Evolutionary conservation across 192 early-diverging fungal species (phyloP), one percentile per base, ranked within the genome.

Genomic region (Pilaira anomala): DNA sequence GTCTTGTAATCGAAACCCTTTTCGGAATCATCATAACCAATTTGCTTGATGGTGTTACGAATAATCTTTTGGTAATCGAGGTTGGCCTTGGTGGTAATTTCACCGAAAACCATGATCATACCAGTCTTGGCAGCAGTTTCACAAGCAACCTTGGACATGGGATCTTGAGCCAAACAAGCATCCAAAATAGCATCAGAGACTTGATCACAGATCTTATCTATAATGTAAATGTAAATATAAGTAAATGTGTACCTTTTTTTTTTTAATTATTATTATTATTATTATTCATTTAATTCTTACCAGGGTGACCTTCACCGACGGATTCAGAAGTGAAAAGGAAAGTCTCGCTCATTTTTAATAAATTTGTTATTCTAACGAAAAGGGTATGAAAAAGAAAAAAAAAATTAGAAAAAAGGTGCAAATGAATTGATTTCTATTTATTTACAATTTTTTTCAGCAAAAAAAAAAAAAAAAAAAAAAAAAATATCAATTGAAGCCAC

Each of bases 1-100:
- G 97, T 99, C 89, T 99, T 97, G 91, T 98, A 98, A 82, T 99
- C 97, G 80, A 99, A 99, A 69, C 97, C 96, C 88, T 99, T 99
- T 75, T 82, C 78, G 28, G 97, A 99, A 82, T 94, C 92, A 81
- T 99, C 97, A 76, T 97, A 99, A 67, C 97, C 97, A 72, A 99
- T 99, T 72, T 93, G 86, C 88, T 96, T 96, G 87, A 99, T 88
- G 74, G 94, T 93, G 78, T 96, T 85, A 83, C 97, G 93, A 76
- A 99, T 96, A 75, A 99, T 93, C 89, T 95, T 94, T 81, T 99
- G 97, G 90, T 96, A 99, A 87, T 99, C 97, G 58, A 99, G 81
- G 56, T 71, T 78, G 45, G 97, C 96, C 85, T 94, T 94, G 89
- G 96, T 99, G 71, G 95, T 95, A 84, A 99, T 99, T 83, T 99